Conservation (phyloP, 1,139 yeast species). For the Wickerhamomyces sp. region DNA sequence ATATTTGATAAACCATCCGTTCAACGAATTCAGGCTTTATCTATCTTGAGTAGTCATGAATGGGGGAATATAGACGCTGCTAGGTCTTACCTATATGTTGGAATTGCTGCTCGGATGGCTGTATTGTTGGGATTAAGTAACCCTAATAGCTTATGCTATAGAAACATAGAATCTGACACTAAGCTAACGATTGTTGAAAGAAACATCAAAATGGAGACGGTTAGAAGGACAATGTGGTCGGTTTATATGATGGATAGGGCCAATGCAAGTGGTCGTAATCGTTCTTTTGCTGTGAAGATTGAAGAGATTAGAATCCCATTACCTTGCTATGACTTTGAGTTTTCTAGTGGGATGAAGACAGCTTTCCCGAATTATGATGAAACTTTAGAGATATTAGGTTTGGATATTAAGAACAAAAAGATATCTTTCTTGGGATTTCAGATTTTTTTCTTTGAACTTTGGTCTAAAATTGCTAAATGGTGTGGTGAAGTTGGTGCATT, state of each 20-base stretch:
- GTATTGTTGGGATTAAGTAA: conserved; percentile 33
- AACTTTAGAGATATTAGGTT: conserved; percentile 2
- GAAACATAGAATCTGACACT: conserved; percentile 13
- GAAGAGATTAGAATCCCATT: conserved; percentile 9
- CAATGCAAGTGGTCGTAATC: conserved; percentile 34
- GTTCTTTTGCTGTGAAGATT: conserved; percentile 29
- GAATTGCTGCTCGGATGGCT: conserved; percentile 39
- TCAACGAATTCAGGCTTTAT: conserved; percentile 35
- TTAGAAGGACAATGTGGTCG: conserved; percentile 37
- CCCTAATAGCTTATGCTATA: conserved; percentile 16
- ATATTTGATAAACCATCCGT: conserved; percentile 37
- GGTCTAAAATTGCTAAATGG: conserved; percentile 14
- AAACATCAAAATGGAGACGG: conserved; percentile 27
- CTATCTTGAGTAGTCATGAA: conserved; percentile 37
- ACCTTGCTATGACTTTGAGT: conserved; percentile 10
- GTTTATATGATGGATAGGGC: conserved; percentile 41
- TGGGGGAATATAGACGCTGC: conserved; percentile 41
- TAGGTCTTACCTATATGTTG: conserved; percentile 35
- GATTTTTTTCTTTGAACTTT: conserved; percentile 11
- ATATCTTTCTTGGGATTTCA: conserved; percentile 9
- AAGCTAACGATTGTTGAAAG: conserved; percentile 6
- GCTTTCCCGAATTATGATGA: conserved; percentile 6
- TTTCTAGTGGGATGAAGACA: conserved; percentile 4
- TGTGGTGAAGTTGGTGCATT: conserved; percentile 12
- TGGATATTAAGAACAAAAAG: conserved; percentile 3